phyloP scores from a whole-genome alignment of 2,329 filamentous ascomycete species.

The Cladosporium colombiae region DNA sequence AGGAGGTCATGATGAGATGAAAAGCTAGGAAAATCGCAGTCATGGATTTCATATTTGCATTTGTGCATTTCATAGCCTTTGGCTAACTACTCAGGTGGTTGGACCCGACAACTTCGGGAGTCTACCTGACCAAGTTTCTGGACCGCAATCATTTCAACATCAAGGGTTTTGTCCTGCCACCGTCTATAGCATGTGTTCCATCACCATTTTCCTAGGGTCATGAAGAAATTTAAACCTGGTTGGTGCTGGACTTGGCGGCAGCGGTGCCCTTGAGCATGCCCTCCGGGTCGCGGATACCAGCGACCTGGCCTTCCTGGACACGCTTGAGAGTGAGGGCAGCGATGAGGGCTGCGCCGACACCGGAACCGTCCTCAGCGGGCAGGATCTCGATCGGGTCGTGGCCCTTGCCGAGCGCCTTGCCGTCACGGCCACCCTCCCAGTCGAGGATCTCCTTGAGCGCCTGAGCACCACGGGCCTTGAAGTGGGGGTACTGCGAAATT shows the following conservation, averaged over 20 bases:
- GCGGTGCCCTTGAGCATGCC: conserved; percentile 43
- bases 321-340: conserved; percentile 69
- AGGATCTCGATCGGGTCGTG: conserved; percentile 78
- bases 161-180: background rate
- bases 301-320: conserved; percentile 59
- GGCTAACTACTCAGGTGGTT: conserved; percentile 10
- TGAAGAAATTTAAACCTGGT: conserved; percentile 9
- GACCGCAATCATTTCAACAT: background rate
- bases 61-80: conserved; percentile 13
- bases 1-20: background rate
- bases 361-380: conserved; percentile 90
- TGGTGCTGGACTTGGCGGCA: conserved; percentile 25
- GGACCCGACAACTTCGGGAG: background rate
- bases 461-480: conserved; percentile 87
- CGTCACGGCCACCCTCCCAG: conserved; percentile 76
- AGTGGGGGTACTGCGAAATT: conserved; percentile 74
- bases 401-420: conserved; percentile 60
- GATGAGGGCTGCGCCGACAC: conserved; percentile 95
- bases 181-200: background rate
- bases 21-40: background rate
- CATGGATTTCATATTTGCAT: conserved; percentile 12
- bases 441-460: conserved; percentile 94
- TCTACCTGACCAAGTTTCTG: background rate
- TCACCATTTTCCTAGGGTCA: background rate
- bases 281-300: conserved; percentile 57